phyloP scores from a whole-genome alignment of 805 yeast genomes.

The Lipomyces sp. region DNA sequence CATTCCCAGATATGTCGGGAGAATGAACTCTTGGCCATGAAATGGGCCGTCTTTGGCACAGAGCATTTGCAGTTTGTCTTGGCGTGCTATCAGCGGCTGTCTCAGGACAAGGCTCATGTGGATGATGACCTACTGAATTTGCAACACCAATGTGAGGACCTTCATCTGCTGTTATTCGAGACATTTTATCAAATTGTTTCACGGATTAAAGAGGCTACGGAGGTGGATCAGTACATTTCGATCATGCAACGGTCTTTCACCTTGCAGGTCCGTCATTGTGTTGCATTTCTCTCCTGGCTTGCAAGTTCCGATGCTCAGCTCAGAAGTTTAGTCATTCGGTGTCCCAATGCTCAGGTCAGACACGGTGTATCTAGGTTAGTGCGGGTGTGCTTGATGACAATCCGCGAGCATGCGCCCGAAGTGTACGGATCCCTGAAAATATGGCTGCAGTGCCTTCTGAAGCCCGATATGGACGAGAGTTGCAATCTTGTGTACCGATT shows the following conservation, averaged over 20 bases:
- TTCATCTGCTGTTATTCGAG: slow-evolving; percentile 24
- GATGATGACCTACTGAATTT: background rate
- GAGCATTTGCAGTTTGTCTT: slow-evolving; percentile 26
- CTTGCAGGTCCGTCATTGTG: slow-evolving; percentile 3
- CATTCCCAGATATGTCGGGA: slow-evolving; percentile 20
- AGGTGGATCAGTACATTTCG: slow-evolving; percentile 13
- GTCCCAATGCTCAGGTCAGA: slow-evolving; percentile 23
- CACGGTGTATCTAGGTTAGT: slow-evolving; percentile 20
- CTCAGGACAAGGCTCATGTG: background rate
- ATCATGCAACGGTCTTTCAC: slow-evolving; percentile 12
- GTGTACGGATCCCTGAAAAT: slow-evolving; percentile 20
- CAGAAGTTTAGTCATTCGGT: slow-evolving; percentile 23
- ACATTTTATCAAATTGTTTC: slow-evolving; percentile 24
- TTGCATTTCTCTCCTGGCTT: slow-evolving; percentile 28
- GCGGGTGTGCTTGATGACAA: slow-evolving; percentile 3
- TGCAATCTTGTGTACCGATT: slow-evolving; percentile 4
- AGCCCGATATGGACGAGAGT: background rate
- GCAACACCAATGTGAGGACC: slow-evolving; percentile 7
- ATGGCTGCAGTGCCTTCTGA: slow-evolving; percentile 15
- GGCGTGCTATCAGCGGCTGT: slow-evolving; percentile 10
- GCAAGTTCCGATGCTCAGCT: slow-evolving; percentile 7
- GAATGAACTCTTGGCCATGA: slow-evolving; percentile 20
- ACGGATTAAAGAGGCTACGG: slow-evolving; percentile 15
- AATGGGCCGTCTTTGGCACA: slow-evolving; percentile 19
- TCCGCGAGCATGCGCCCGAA: slow-evolving; percentile 12